Conservation (phyloP, 805 yeast species). For the Nematodospora valgi region DNA sequence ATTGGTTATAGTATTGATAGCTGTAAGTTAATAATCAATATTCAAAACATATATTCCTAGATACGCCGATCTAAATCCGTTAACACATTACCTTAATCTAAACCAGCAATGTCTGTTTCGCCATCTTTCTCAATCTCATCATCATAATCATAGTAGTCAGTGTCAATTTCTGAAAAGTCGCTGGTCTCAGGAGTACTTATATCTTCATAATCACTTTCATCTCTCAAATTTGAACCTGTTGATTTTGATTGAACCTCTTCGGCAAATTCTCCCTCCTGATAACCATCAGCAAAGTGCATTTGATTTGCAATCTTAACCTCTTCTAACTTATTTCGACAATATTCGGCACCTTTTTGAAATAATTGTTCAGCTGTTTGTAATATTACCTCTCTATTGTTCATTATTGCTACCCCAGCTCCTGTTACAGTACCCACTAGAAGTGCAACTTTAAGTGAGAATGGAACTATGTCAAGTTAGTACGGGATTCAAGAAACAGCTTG, state of each 20-base stretch:
- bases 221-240: conserved; percentile 3
- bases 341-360: conserved; percentile 29
- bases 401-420: conserved; percentile 32
- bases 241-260: conserved; percentile 4
- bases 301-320: conserved; percentile 14
- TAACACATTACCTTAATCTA: conserved; percentile 2
- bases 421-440: conserved; percentile 29
- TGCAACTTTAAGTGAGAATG: conserved; percentile 31
- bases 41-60: background rate
- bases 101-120: conserved; percentile 2
- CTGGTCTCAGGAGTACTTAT: conserved; percentile 16
- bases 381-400: conserved; percentile 25
- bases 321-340: conserved; percentile 19
- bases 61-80: background rate
- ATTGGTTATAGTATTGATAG: conserved; percentile 55
- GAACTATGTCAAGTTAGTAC: conserved; percentile 21
- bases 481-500: no score
- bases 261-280: conserved; percentile 13
- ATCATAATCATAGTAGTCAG: conserved; percentile 7
- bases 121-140: conserved; percentile 1
- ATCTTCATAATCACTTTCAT: conserved; percentile 14
- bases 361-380: conserved; percentile 26
- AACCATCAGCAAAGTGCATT: conserved; percentile 20
- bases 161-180: conserved; percentile 12
- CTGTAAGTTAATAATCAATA: conserved; percentile 42